Percentiles rank a stretch among this genome's conserved stretches.
Conservation (phyloP, 306 rosid species). For the Sesbania bispinosa region DNA sequence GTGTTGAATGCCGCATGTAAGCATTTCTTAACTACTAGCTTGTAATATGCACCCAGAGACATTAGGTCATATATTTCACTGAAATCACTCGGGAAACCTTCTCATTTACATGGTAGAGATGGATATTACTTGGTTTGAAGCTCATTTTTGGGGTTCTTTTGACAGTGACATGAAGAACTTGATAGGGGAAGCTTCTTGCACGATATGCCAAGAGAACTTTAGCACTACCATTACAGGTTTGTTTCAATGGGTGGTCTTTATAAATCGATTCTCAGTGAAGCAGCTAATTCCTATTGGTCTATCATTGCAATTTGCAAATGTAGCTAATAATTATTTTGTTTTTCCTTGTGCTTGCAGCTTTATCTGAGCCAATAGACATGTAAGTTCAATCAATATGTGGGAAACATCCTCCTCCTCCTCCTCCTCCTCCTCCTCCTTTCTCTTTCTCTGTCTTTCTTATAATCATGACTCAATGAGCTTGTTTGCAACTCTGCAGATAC, state of each 20-base stretch:
- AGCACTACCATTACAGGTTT: slow-evolving; percentile 88
- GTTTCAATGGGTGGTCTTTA: background rate
- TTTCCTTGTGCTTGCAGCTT: slow-evolving; percentile 50
- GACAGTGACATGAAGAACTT: slow-evolving; percentile 90
- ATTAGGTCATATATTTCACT: background rate
- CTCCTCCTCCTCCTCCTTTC: background rate
- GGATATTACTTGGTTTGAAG: background rate
- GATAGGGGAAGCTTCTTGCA: slow-evolving; percentile 89
- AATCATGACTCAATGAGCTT: slow-evolving; percentile 17
- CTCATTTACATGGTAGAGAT: background rate
- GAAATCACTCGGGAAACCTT: background rate
- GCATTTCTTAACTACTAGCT: slow-evolving; percentile 5
- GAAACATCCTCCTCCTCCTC: background rate
- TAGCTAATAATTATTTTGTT: background rate
- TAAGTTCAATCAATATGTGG: slow-evolving; percentile 38
- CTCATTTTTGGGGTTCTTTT: slow-evolving; percentile 22
- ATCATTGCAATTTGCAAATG: background rate
- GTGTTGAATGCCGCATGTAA: slow-evolving; percentile 94
- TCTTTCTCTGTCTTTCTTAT: background rate
- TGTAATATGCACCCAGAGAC: background rate
- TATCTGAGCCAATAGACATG: slow-evolving; percentile 88
- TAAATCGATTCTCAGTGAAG: background rate
- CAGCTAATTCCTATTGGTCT: background rate
- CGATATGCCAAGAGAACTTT: slow-evolving; percentile 90
- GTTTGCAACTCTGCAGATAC: slow-evolving; percentile 53